phyloP scores from a whole-genome alignment of 139 green algal genomes.

The Closterium sp. region DNA sequence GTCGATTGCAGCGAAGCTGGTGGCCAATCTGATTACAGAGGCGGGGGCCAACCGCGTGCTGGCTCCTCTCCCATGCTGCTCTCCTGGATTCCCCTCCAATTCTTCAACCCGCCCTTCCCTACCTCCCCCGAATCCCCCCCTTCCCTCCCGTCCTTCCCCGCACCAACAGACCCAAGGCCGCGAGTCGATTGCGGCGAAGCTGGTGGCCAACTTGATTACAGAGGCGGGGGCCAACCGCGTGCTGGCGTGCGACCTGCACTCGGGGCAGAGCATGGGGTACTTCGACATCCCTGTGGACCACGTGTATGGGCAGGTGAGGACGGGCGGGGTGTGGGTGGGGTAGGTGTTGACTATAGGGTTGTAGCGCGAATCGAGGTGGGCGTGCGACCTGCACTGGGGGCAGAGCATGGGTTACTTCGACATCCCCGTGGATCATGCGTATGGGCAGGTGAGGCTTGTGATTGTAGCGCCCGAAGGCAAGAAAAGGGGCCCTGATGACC shows the following conservation, averaged over 20 bases:
- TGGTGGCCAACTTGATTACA: constrained; percentile 98
- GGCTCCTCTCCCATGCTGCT: neutral
- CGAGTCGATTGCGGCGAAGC: constrained; percentile 97
- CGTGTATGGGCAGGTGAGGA: constrained; percentile 65
- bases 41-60: constrained; percentile 90
- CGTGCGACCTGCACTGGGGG: constrained; percentile 91
- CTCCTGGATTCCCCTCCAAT: neutral
- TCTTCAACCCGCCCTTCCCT: neutral
- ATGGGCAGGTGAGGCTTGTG: constrained; percentile 51
- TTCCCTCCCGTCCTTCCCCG: neutral
- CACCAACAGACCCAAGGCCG: constrained; percentile 68
- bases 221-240: constrained; percentile 91
- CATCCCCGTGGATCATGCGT: constrained; percentile 98
- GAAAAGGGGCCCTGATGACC: constrained; percentile 89
- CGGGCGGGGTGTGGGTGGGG: no score
- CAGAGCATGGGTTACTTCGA: constrained; percentile 88
- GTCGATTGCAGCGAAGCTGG: constrained; percentile 97
- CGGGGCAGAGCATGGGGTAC: constrained; percentile 77
- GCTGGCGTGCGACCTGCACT: constrained; percentile 96
- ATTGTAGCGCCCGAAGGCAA: constrained; percentile 74
- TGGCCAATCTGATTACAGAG: constrained; percentile 98
- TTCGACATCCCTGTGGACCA: constrained; percentile 98
- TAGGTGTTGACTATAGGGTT: no score
- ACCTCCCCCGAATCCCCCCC: neutral
- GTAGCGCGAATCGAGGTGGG: neutral